Base-by-base conservation (phyloP, 768 basidiomycete species). In the Cantharellus cinnabarinus region DNA sequence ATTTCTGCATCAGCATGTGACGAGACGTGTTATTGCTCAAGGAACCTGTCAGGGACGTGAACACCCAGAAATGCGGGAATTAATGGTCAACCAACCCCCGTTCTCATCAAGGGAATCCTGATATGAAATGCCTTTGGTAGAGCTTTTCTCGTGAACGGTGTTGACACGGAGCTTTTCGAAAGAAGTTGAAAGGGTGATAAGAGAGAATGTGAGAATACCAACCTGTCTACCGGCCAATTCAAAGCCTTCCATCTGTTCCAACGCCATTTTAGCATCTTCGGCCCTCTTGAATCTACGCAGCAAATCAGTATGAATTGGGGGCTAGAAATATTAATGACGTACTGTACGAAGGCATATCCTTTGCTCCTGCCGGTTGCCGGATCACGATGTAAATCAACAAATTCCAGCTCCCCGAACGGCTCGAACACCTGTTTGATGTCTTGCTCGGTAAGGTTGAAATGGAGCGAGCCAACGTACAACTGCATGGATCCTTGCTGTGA, bases 1-100 rank as follows among this genome's bases (percentile, higher is more conserved):
- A 88, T 82, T 98, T 99, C 75, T 93, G 89, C 95, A 99, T 99
- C 76, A 99, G 89, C 71, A 90, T 89, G 77, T 95, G 91, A 74
- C 95, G 88, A 69, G 90, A 89, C 68, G 87, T 88, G 76, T 88
- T 88, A 76, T 95, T 95, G 80, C 79, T 89, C 89, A 87, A 87
- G 88, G 71, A 57, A 41, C 86, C 89, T 93, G 67, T 62, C 20
- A 41, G 50, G 41, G 42, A 56, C 35, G n/a, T 61, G 38, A 57
- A 58, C n/a, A 20, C 39, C 34, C 37, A 10, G n/a, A 35, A 60
- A 10, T 2, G 42, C 41, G 2, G 15, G 3, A 0, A 50, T 41
- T 15, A 38, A 48, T 50, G 14, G 5, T 14, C 51, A 7, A 54
- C 73, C 64, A 67, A 89, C 93, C 90, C 69, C 88, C 88, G 59